Percentiles rank a stretch among this genome's conserved stretches.
phyloP scores from a whole-genome alignment of 1,284 basidiomycete species.

The Paramarasmius palmivorus region DNA sequence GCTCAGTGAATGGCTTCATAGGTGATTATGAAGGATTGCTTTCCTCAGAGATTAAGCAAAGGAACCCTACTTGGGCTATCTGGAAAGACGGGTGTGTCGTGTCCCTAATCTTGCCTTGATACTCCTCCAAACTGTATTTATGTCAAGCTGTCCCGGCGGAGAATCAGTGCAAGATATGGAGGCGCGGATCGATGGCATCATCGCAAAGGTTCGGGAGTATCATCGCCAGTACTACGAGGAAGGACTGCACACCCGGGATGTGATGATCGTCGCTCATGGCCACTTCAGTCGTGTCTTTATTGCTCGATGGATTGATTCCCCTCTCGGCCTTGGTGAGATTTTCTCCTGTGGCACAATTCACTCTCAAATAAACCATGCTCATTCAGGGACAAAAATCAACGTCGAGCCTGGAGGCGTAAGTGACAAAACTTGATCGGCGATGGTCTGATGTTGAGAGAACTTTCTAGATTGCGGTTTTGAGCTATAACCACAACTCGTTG shows the following conservation, averaged over 20 bases:
- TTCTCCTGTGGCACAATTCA: slow-evolving; percentile 9
- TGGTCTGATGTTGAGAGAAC: slow-evolving; percentile 13
- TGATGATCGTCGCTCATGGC: slow-evolving; percentile 77
- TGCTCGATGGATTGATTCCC: slow-evolving; percentile 76
- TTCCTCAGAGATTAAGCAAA: slow-evolving; percentile 71
- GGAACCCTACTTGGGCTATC: slow-evolving; percentile 73
- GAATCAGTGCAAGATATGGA: slow-evolving; percentile 83
- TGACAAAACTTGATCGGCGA: slow-evolving; percentile 11
- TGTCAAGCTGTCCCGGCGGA: slow-evolving; percentile 77
- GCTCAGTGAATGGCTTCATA: slow-evolving; percentile 14
- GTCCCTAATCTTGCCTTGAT: background rate
- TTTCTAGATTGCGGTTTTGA: slow-evolving; percentile 62
- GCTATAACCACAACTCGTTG: slow-evolving; percentile 78
- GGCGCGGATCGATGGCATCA: slow-evolving; percentile 74
- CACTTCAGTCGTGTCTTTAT: slow-evolving; percentile 88
- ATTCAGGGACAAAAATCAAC: slow-evolving; percentile 72
- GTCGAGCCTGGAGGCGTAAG: slow-evolving; percentile 79
- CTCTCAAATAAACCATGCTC: background rate
- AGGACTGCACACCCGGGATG: slow-evolving; percentile 64
- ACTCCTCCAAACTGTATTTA: slow-evolving; percentile 5
- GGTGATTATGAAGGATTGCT: slow-evolving; percentile 85
- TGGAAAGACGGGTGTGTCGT: slow-evolving; percentile 77
- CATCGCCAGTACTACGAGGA: slow-evolving; percentile 74
- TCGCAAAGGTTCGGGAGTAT: slow-evolving; percentile 74
- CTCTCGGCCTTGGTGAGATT: slow-evolving; percentile 59